Evolutionary conservation across 305 asterid genomes (phyloP).

Genomic region (Rubia occidens): DNA sequence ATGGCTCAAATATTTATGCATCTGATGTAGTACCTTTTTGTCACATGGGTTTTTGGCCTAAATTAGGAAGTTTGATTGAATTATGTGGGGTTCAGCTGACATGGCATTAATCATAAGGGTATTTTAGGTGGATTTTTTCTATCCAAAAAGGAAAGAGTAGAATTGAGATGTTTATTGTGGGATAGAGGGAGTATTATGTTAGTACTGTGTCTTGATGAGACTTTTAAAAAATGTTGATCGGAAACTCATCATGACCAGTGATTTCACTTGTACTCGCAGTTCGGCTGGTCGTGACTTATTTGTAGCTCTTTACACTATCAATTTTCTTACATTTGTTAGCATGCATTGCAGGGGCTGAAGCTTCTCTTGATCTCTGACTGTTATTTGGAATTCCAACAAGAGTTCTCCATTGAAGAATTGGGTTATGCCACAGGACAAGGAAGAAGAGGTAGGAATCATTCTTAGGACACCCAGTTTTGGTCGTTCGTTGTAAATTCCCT

Average conservation of each 20-base stretch:
- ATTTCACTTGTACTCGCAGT: not conserved
- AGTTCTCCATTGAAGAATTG: slow-evolving; percentile 38
- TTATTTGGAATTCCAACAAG: slow-evolving; percentile 65
- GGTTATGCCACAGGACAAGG: slow-evolving; percentile 14
- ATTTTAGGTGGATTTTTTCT: too few relatives aligned
- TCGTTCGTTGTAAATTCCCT: not conserved
- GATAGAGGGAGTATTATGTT: too few relatives aligned
- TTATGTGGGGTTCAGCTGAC: too few relatives aligned
- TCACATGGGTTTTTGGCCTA: too few relatives aligned
- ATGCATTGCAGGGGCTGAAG: slow-evolving; percentile 57
- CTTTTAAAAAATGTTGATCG: not conserved
- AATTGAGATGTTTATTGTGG: too few relatives aligned
- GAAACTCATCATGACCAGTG: not conserved
- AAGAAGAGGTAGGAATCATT: not conserved
- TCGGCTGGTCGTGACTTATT: not conserved
- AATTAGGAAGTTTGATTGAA: too few relatives aligned
- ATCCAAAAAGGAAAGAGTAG: too few relatives aligned
- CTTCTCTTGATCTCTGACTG: slow-evolving; percentile 72
- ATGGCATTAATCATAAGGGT: too few relatives aligned
- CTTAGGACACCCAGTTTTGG: too few relatives aligned
- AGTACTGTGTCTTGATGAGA: not conserved
- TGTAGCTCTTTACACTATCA: not conserved
- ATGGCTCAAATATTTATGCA: too few relatives aligned
- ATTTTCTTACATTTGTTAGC: not conserved
- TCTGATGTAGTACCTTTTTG: too few relatives aligned